Percentiles rank a stretch among this genome's conserved stretches.
Conservation (phyloP, 192 early-diverging fungal species). For the Podila verticillata region DNA sequence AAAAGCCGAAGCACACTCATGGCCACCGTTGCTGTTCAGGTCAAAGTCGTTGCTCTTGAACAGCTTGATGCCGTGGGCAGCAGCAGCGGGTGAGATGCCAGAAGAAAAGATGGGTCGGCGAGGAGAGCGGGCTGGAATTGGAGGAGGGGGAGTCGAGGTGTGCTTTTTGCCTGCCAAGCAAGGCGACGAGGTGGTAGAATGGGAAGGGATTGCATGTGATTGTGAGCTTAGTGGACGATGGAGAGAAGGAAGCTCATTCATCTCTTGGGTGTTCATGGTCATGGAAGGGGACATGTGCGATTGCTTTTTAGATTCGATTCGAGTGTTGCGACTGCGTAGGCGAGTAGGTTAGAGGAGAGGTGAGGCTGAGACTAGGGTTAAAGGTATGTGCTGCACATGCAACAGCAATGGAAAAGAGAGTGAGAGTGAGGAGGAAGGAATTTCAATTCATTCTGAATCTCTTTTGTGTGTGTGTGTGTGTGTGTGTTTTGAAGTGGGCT, state of each 20-base stretch:
- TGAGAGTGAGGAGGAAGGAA: background rate
- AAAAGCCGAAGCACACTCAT: background rate
- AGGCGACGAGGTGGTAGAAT: background rate
- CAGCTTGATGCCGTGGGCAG: conserved; percentile 11
- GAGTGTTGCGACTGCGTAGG: no score
- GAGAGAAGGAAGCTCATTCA: background rate
- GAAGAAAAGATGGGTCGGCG: conserved; percentile 2
- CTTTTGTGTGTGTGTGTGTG: no score
- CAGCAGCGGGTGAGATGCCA: background rate
- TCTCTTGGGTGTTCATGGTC: background rate
- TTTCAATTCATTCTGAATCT: background rate
- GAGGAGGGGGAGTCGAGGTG: conserved; percentile 28
- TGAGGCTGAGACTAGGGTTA: no score
- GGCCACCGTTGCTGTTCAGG: background rate
- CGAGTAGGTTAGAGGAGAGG: no score
- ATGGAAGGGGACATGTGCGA: background rate
- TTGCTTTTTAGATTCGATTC: no score
- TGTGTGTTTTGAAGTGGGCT: no score
- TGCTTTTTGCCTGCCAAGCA: conserved; percentile 35
- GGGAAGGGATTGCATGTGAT: background rate
- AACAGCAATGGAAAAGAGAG: background rate
- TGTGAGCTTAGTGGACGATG: background rate
- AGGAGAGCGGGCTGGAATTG: conserved; percentile 10
- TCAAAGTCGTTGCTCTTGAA: background rate
- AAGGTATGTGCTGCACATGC: no score